phyloP scores from a whole-genome alignment of 257 asterid species.

The Osmanthus fragrans region DNA sequence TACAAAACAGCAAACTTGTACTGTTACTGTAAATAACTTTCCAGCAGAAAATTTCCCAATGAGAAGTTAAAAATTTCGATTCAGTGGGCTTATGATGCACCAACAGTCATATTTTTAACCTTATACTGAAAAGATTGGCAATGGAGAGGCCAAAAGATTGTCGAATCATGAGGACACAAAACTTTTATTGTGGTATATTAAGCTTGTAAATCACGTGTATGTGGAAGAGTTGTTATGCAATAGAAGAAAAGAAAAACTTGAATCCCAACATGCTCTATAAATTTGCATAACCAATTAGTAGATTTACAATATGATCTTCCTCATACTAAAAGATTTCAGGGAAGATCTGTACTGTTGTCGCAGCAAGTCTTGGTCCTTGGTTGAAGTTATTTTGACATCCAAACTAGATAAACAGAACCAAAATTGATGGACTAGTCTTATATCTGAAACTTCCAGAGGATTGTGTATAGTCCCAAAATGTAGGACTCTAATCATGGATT shows the following conservation, averaged over 20 bases:
- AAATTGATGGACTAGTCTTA: slow-evolving; percentile 1
- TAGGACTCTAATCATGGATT: slow-evolving; percentile 11
- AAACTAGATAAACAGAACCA: not conserved
- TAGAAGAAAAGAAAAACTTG: not conserved
- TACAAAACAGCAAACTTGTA: not conserved
- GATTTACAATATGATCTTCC: not conserved
- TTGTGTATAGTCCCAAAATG: not conserved
- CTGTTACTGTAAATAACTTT: not conserved
- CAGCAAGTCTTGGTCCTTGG: not conserved
- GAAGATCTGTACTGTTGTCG: not conserved
- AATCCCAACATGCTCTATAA: not conserved
- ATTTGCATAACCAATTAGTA: not conserved
- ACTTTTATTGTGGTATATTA: not conserved
- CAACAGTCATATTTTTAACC: too few relatives aligned
- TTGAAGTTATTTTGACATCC: not conserved
- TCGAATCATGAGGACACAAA: not conserved
- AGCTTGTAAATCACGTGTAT: not conserved
- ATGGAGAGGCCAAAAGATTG: not conserved
- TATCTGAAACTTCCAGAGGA: not conserved
- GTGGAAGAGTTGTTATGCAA: not conserved
- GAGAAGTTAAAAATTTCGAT: not conserved
- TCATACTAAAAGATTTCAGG: not conserved
- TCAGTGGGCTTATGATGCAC: too few relatives aligned
- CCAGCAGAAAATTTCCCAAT: not conserved
- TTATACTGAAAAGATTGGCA: not conserved